phyloP scores from a whole-genome alignment of 305 asterid species.

The Fraxinus nigra region DNA sequence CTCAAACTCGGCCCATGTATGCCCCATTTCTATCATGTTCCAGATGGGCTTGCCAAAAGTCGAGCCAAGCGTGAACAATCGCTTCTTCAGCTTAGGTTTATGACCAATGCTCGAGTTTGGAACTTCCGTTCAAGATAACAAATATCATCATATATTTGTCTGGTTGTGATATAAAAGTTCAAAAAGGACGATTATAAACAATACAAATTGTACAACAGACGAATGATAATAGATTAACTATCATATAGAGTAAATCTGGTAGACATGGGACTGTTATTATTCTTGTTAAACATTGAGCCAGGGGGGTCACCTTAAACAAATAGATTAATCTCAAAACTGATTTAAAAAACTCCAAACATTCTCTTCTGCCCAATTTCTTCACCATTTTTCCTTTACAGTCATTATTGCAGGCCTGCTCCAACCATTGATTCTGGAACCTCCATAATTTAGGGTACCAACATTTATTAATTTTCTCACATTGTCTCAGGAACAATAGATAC shows the following conservation, averaged over 20 bases:
- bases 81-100: not conserved
- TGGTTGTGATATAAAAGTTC: not conserved
- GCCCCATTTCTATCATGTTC: not conserved
- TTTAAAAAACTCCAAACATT: not conserved
- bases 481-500: not conserved
- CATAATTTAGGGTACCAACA: not conserved
- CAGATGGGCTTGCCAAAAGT: not conserved
- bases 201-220: not conserved
- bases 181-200: not conserved
- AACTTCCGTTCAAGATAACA: not conserved
- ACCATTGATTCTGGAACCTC: not conserved
- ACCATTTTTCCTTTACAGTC: not conserved
- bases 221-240: not conserved
- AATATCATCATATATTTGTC: not conserved
- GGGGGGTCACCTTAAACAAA: not conserved
- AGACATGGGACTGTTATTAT: not conserved
- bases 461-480: not conserved
- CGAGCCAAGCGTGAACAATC: not conserved
- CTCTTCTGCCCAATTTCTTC: not conserved
- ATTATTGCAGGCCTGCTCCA: not conserved
- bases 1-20: not conserved
- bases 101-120: not conserved
- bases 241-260: not conserved
- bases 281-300: not conserved
- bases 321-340: not conserved